These are phyloP conservation scores for Penicillium sp. DNA, from an alignment of 2,329 filamentous ascomycete species.

Conservation along the genomic window DNA sequence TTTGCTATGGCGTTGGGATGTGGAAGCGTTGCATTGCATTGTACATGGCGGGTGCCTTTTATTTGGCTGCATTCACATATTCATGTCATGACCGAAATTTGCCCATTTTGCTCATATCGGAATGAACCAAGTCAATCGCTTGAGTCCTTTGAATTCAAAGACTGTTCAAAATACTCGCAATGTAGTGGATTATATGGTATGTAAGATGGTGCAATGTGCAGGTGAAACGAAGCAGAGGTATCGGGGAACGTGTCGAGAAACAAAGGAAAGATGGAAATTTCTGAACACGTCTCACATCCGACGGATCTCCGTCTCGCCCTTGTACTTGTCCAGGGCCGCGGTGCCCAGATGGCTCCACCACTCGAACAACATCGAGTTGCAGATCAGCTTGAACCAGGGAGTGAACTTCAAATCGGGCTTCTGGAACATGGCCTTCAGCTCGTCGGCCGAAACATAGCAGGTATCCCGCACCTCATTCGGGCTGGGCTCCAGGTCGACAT, in stretches of 20 bases:
- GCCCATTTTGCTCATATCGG: neutral
- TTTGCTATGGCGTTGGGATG: conserved; percentile 4
- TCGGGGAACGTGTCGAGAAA: conserved; percentile 13
- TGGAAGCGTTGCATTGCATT: neutral
- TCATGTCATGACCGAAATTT: neutral
- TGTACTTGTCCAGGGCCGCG: conserved; percentile 76
- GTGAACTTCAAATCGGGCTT: conserved; percentile 83
- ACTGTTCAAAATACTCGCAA: neutral
- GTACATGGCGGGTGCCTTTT: neutral
- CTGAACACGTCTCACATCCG: conserved; percentile 61
- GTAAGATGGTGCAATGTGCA: neutral
- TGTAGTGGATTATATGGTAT: neutral
- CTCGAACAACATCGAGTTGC: conserved; percentile 93
- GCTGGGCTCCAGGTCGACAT: conserved; percentile 79
- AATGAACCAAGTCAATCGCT: neutral
- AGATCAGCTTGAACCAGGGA: conserved; percentile 99
- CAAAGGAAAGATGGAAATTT: conserved; percentile 1
- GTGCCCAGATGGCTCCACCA: conserved; percentile 87
- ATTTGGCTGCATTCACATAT: neutral
- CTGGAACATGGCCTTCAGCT: conserved; percentile 80
- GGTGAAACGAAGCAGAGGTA: conserved; percentile 10
- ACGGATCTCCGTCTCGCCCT: conserved; percentile 80
- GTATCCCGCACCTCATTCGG: conserved; percentile 85
- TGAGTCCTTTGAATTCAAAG: neutral
- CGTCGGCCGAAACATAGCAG: conserved; percentile 76